Percentiles rank a stretch among this genome's conserved stretches.
phyloP scores from a whole-genome alignment of 139 green algal genomes.

The Nannochloris sp. region DNA sequence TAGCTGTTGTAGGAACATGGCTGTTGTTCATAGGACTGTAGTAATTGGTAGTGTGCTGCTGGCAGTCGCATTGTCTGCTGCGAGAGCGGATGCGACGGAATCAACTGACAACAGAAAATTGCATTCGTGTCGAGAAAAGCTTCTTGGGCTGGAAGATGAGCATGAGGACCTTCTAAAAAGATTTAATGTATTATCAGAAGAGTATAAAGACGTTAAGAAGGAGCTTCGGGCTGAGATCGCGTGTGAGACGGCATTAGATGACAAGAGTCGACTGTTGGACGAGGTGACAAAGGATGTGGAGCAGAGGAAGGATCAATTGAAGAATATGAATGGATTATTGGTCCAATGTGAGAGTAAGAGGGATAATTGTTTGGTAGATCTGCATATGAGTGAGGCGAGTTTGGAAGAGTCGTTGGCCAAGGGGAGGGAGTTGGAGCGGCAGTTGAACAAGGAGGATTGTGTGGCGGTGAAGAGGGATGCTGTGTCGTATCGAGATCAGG shows the following conservation, averaged over 20 bases:
- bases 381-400: background rate
- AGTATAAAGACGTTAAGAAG: background rate
- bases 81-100: no score
- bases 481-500: slow-evolving; percentile 1
- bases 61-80: no score
- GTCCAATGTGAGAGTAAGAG: background rate
- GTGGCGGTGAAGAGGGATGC: background rate
- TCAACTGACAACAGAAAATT: no score
- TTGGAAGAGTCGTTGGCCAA: background rate
- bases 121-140: background rate
- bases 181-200: background rate
- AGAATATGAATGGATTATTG: background rate
- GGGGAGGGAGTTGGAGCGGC: background rate
- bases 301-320: background rate
- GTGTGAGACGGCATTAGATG: background rate
- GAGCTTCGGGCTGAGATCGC: slow-evolving; percentile 1
- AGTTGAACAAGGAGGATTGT: slow-evolving; percentile 6
- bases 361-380: background rate
- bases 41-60: no score
- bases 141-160: slow-evolving; percentile 5
- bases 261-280: background rate
- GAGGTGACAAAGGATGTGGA: background rate
- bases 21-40: no score
- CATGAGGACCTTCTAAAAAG: slow-evolving; percentile 9
- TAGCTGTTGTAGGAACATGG: no score